Evolutionary conservation across 805 yeast genomes (phyloP).

Genomic region (Yarrowia yakushimensis): DNA sequence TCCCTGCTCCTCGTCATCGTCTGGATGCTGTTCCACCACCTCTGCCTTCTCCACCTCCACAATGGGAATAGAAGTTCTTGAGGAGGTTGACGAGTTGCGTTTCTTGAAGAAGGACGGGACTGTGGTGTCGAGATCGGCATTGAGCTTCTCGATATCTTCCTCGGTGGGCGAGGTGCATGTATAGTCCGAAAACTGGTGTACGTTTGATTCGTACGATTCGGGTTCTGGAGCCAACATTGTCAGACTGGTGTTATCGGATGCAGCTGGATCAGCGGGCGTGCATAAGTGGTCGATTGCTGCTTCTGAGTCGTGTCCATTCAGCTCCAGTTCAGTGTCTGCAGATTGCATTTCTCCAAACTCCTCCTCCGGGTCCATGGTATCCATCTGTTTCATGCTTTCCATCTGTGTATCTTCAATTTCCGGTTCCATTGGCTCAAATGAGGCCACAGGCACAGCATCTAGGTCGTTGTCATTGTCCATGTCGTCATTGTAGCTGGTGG

Average conservation of each 20-base stretch:
- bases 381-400: background rate
- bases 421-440: constrained; percentile 1
- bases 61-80: background rate
- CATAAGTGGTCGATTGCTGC: background rate
- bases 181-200: background rate
- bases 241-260: background rate
- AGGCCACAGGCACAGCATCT: background rate
- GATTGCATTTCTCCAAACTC: constrained; percentile 8
- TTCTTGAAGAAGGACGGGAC: constrained; percentile 4
- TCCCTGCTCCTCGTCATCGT: background rate
- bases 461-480: background rate
- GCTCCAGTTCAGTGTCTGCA: no score
- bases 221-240: constrained; percentile 11
- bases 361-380: background rate
- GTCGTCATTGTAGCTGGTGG: background rate
- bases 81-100: background rate
- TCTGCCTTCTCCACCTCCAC: background rate
- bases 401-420: background rate
- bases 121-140: background rate
- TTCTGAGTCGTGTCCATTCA: background rate
- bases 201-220: background rate
- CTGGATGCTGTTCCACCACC: background rate
- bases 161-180: background rate
- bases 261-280: background rate
- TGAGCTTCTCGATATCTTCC: constrained; percentile 4